Evolutionary conservation across 140 eudicot species (phyloP), one percentile per base, ranked within the genome.

Genomic region (Anethum foeniculum): DNA sequence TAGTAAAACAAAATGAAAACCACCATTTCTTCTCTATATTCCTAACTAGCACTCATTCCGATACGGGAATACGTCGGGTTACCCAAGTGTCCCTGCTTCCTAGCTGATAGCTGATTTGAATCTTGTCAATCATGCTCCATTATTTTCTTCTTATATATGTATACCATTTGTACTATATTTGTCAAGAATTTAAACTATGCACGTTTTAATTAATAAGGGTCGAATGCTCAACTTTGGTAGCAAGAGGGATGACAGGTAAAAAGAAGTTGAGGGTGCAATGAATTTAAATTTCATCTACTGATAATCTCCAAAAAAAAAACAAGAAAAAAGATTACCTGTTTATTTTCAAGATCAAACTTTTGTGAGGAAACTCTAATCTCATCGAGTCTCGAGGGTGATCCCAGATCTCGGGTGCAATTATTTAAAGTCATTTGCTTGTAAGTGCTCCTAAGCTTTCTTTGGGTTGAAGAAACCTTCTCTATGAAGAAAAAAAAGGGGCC

Each of bases 1-100:
- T 77, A 3, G 87, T 82, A 65, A 95, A 89, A 68, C 44, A 4
- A 89, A 95, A 95, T 30, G 97, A 87, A 19, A 83, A 73, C 30
- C 87, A 91, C 85, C 44, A 2, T 41, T 41, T 4, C 6, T 41
- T 4, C 6, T 4, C 6, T n/a, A n/a, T n/a, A n/a, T n/a, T n/a
- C n/a, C n/a, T n/a, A n/a, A n/a, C n/a, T n/a, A n/a, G n/a, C n/a
- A n/a, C n/a, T n/a, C n/a, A n/a, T n/a, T n/a, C n/a, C n/a, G n/a
- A n/a, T n/a, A n/a, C n/a, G n/a, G n/a, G n/a, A n/a, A n/a, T n/a
- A n/a, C n/a, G n/a, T n/a, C n/a, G n/a, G n/a, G n/a, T n/a, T n/a
- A n/a, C n/a, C n/a, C n/a, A n/a, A n/a, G n/a, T n/a, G n/a, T n/a
- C n/a, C n/a, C n/a, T n/a, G n/a, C n/a, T n/a, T n/a, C n/a, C n/a